Percentiles rank a stretch among this genome's conserved stretches.
These are phyloP conservation scores for Epichloe gansuensis DNA, from an alignment of 2,329 filamentous ascomycete genomes.

Conservation along the genomic window DNA sequence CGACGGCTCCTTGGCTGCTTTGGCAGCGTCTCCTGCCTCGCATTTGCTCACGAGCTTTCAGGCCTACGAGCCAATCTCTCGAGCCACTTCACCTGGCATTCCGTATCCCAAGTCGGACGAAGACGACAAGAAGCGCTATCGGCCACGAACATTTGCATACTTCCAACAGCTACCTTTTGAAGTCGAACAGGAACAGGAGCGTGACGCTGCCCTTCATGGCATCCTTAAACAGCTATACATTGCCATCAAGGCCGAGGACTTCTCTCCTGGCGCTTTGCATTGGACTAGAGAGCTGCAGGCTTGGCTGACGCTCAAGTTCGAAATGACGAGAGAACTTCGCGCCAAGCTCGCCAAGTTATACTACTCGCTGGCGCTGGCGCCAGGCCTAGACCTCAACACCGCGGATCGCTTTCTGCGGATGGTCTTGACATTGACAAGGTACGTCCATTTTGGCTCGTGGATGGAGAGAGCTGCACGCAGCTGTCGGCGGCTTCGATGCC, in stretches of 20 bases:
- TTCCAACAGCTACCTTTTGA: conserved; percentile 79
- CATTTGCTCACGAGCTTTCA: conserved; percentile 25
- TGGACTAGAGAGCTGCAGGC: conserved; percentile 94
- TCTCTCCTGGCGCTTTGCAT: conserved; percentile 82
- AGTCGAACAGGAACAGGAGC: conserved; percentile 66
- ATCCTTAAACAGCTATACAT: conserved; percentile 93
- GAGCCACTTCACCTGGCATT: conserved; percentile 71
- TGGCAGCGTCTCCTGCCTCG: conserved; percentile 20
- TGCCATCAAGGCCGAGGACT: conserved; percentile 82
- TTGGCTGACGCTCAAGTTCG: conserved; percentile 95
- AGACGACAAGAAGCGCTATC: conserved; percentile 51
- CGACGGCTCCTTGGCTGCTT: conserved; percentile 17
- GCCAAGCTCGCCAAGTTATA: conserved; percentile 80
- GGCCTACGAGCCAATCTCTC: conserved; percentile 58
- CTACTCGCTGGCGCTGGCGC: conserved; percentile 84
- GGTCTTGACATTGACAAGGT: conserved; percentile 95
- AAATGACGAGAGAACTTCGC: conserved; percentile 74
- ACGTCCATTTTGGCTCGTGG: conserved; percentile 21
- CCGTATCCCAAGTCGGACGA: conserved; percentile 38
- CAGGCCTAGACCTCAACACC: conserved; percentile 69
- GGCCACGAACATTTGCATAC: conserved; percentile 88
- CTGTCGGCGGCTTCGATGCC: conserved; percentile 1
- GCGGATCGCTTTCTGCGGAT: conserved; percentile 91
- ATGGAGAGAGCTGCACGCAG: background rate
- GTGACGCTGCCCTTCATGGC: conserved; percentile 67